phyloP scores from a whole-genome alignment of 2,329 filamentous ascomycete genomes.

The Pseudohalonectria lignicola region DNA sequence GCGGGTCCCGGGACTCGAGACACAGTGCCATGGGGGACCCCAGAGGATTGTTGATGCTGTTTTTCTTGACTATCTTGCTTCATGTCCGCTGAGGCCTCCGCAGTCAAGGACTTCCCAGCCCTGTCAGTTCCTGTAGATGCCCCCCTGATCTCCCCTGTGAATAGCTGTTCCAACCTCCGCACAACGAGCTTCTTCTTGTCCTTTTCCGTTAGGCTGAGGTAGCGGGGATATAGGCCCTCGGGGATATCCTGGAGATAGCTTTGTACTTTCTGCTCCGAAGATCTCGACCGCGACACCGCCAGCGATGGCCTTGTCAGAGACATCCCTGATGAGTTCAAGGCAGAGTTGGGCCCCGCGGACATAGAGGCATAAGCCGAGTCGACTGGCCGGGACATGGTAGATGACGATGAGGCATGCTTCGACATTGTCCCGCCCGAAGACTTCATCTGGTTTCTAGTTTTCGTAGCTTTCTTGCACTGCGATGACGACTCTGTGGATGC shows the following conservation, averaged over 20 bases:
- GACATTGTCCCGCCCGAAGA: slow-evolving; percentile 30
- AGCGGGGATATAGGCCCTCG: slow-evolving; percentile 52
- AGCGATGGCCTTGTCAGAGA: slow-evolving; percentile 23
- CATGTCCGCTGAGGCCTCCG: neutral
- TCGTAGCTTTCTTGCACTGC: slow-evolving; percentile 27
- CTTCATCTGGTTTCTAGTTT: slow-evolving; percentile 22
- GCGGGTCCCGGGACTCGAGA: too few species aligned
- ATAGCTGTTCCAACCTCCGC: slow-evolving; percentile 66
- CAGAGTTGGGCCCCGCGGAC: slow-evolving; percentile 38
- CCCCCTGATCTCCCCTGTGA: slow-evolving; percentile 55
- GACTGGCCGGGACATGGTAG: slow-evolving; percentile 41
- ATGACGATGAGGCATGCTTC: slow-evolving; percentile 40
- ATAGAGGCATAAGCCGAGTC: slow-evolving; percentile 62
- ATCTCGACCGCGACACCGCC: slow-evolving; percentile 22
- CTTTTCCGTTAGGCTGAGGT: slow-evolving; percentile 54
- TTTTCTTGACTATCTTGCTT: too few species aligned
- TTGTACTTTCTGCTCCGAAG: slow-evolving; percentile 50
- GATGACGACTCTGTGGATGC: slow-evolving; percentile 30
- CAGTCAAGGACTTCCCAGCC: too few species aligned
- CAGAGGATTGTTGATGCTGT: too few species aligned
- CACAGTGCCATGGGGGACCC: too few species aligned
- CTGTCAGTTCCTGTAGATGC: slow-evolving; percentile 19
- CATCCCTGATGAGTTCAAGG: slow-evolving; percentile 26
- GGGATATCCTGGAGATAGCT: slow-evolving; percentile 65
- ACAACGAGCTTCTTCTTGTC: slow-evolving; percentile 71